Percentiles rank a stretch among this genome's conserved stretches.
Evolutionary conservation across 345 rosid species (phyloP).

Genomic region (Raphanus sativus): DNA sequence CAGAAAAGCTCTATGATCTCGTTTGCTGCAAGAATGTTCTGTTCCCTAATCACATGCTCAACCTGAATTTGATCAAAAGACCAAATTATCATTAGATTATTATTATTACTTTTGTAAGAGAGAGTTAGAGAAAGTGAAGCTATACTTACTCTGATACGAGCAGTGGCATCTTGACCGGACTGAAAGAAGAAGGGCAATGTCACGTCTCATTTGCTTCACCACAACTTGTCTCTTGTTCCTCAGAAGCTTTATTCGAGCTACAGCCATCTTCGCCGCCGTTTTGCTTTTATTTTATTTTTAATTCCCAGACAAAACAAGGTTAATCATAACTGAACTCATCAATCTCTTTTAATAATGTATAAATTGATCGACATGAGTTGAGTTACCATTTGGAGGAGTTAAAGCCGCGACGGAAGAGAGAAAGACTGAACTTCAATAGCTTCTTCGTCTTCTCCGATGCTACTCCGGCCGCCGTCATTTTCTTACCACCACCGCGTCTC

Average conservation of each 20-base stretch:
- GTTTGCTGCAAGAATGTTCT: constrained; percentile 83
- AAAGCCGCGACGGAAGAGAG: neutral
- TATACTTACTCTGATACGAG: constrained; percentile 89
- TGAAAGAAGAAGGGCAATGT: constrained; percentile 85
- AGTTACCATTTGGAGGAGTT: neutral
- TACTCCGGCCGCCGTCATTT: neutral
- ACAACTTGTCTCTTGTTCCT: constrained; percentile 86
- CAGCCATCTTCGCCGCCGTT: constrained; percentile 95
- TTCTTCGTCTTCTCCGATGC: neutral
- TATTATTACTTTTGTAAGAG: neutral
- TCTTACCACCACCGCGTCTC: neutral
- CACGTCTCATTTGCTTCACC: constrained; percentile 90
- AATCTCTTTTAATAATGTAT: too few species aligned
- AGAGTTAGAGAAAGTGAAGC: neutral
- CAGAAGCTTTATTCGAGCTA: constrained; percentile 87
- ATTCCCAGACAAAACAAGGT: constrained; percentile 1
- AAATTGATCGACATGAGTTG: neutral
- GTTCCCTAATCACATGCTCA: constrained; percentile 92
- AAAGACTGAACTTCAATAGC: neutral
- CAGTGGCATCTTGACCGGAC: constrained; percentile 91
- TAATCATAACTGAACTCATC: too few species aligned
- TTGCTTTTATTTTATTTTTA: constrained; percentile 48
- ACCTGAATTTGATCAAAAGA: constrained; percentile 45
- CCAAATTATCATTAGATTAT: neutral
- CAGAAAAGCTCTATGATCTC: constrained; percentile 94